Base-by-base conservation (phyloP, 129 eudicot species). In the Glebionis coronaria region DNA sequence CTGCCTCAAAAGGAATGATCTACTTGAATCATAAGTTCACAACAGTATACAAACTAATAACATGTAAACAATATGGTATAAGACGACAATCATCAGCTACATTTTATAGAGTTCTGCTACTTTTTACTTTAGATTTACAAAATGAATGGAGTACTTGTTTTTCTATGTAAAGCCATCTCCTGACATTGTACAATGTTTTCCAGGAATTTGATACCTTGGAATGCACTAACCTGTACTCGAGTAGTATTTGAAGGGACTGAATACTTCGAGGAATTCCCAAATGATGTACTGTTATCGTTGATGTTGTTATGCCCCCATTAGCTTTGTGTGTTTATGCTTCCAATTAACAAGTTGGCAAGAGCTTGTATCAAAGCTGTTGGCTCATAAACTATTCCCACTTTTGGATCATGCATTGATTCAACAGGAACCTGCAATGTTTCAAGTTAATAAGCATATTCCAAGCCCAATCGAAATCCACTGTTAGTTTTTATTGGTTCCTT, bases 291-390 rank as follows among this genome's bases (percentile, higher is more conserved):
- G 59, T 50, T 8, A 58, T n/a, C 3, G n/a, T 25, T 9, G 57
- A 21, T 56, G 44, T 73, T 72, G 12, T 42, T 42, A 61, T 54
- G 46, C 70, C 40, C 40, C 51, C 67, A 12, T 12, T 27, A 58
- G 54, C 76, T n/a, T 60, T 44, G 35, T 20, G 27, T 65, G 76
- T 69, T 72, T 16, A 15, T 71, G 75, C 51, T 38, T 78, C 69
- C 77, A 16, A 61, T 78, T 54, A 86, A 65, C 72, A 92, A 79
- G 44, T 79, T 50, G 31, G 83, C 80, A 69, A 92, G 87, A 31
- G 98, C 80, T 80, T 88, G 83, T 73, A 84, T 88, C 61, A 92
- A 67, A 27, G 96, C 73, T 46, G 70, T 72, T 12, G 98, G 96
- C 66, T 92, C 90, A 47, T 85, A 92, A 59, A 85, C 81, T 47